Conservation (phyloP, 495 filamentous ascomycete species). For the Recurvomyces mirabilis region DNA sequence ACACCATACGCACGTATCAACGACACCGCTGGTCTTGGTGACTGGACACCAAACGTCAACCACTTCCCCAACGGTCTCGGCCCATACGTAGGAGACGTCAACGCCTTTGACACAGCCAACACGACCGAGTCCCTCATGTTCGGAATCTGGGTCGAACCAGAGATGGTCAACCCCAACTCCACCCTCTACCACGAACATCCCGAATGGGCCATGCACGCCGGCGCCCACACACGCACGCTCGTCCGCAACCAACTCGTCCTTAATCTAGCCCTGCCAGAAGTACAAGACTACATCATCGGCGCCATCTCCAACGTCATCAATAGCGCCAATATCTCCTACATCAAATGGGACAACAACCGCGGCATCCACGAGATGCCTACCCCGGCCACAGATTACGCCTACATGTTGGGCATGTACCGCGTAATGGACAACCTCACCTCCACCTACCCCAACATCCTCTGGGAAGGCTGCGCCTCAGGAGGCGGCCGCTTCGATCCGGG, state of each 20-base stretch:
- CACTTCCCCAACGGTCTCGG: constrained; percentile 44
- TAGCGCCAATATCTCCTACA: constrained; percentile 39
- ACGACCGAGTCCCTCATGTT: constrained; percentile 37
- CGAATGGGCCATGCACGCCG: constrained; percentile 44
- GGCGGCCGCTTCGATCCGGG: constrained; percentile 46
- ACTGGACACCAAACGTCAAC: constrained; percentile 42
- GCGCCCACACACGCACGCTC: constrained; percentile 39
- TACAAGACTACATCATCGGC: constrained; percentile 44
- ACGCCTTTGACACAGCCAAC: constrained; percentile 33
- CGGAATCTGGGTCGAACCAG: constrained; percentile 48
- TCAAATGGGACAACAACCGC: constrained; percentile 50
- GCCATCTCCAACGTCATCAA: constrained; percentile 37
- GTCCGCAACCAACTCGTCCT: constrained; percentile 42
- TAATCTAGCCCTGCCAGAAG: constrained; percentile 41
- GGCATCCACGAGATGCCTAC: constrained; percentile 42
- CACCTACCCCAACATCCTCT: constrained; percentile 42
- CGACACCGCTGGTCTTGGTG: constrained; percentile 41
- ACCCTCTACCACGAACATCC: constrained; percentile 43
- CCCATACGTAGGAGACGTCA: constrained; percentile 36
- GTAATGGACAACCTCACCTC: constrained; percentile 43
- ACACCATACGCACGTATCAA: constrained; percentile 38
- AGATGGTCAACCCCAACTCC: constrained; percentile 48
- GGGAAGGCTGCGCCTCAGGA: constrained; percentile 47
- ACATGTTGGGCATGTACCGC: constrained; percentile 45
- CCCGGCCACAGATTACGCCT: constrained; percentile 38